Evolutionary conservation across 2,329 filamentous ascomycete species (phyloP), one percentile per base, ranked within the genome.

Genomic region (Penicillium olsonii): DNA sequence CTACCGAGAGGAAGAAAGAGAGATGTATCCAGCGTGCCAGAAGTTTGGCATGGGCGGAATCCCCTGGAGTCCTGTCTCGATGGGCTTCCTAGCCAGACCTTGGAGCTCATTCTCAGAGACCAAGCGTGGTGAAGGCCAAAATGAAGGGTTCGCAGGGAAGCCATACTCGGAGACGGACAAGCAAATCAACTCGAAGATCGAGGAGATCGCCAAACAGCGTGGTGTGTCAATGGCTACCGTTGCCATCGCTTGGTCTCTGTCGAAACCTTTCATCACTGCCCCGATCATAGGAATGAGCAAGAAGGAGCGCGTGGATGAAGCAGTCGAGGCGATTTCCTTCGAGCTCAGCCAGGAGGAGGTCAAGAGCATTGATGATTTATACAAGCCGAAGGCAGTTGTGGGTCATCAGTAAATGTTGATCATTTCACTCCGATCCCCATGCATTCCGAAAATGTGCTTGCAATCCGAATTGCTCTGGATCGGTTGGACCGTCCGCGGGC

Each of bases 1-100:
- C 2, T 84, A 84, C 63, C 76, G 84, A 3, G 84, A 87, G 59
- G 84, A 87, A 55, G 83, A 82, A 62, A 68, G 78, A 2, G 79
- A 82, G 55, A 82, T 82, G 79, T 78, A 71, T 49, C 71, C 70
- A 17, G 78, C 74, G 40, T 80, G 78, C 53, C 62, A 71, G 11
- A 65, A 71, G 27, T 76, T 73, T 3, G 78, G 78, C 5, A 74
- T 80, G 26, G 78, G 75, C 2, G 53, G 77, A n/a, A 75, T 80
- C 15, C 63, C 66, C 5, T 66, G 64, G 64, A 60, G 54, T 31
- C 64, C 63, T 3, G 22, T 67, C 10, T 53, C 57, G 6, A 58
- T 57, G 59, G 65, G 65, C 0, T 56, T 62, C 38, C 38, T 68
- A 34, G 50, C 61, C 7, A 35, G 65, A 29, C 60, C 62, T 5